Evolutionary conservation across 1,284 basidiomycete genomes (phyloP), one percentile per base, ranked within the genome.

Genomic region (Coriolopsis trogii): DNA sequence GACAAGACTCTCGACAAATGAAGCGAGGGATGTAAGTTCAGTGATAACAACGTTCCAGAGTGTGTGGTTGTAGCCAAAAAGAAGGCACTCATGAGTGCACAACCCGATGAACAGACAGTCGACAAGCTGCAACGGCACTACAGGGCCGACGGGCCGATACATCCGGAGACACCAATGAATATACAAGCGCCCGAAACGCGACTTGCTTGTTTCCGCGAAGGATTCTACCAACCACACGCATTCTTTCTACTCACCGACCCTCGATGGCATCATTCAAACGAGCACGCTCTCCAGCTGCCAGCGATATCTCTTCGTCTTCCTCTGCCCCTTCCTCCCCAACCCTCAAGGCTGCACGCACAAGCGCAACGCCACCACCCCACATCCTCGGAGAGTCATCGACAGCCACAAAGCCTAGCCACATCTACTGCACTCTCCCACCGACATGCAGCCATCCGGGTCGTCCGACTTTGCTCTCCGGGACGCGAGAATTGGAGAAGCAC

Each of bases 381-480:
- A 30, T 37, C 21, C 15, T 34, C 16, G 51, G 41, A 13, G 34
- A 34, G 45, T 49, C 49, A 18, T 54, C 52, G 41, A 46, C 53
- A 12, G 16, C 37, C 28, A 42, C 52, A 6, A 20, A 33, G 23
- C 34, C 56, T 12, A 34, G 50, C 28, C 72, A 75, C 6, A 63
- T 88, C 41, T 64, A 86, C 13, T 94, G 91, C 68, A 84, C 82
- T 1, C 77, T 95, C 6, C 90, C 92, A 1, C 93, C 93, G 15
- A 91, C 89, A 36, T 95, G 93, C 70, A 81, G 83, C 48, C 85
- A 80, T 24, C 79, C 81, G 38, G 72, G 68, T 26, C 63, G 55
- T 0, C 81, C 88, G 0, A 87, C 87, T 1, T 67, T 75, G 1
- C 78, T 93, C 45, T 73, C 77, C 1, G 80, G 79, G 55, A 77